phyloP scores from a whole-genome alignment of 148 eudicot genomes.

The Tetragonia tetragonoides region DNA sequence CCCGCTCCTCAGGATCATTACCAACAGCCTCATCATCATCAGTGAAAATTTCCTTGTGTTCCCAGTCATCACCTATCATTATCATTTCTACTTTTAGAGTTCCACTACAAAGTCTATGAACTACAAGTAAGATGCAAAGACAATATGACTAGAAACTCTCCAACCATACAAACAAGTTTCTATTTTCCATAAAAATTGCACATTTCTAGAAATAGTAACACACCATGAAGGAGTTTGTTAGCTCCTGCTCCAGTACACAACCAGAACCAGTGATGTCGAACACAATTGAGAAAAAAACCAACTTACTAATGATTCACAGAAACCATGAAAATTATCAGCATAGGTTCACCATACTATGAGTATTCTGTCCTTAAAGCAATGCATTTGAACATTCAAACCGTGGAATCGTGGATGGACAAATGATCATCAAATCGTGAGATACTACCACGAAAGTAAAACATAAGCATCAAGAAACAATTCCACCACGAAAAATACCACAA shows the following conservation, averaged over 20 bases:
- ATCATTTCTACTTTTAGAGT: not conserved
- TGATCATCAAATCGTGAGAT: not conserved
- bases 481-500: not conserved
- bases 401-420: not conserved
- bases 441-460: not conserved
- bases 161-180: not conserved
- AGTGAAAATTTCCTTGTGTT: slow-evolving; percentile 94
- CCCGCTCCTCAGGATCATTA: slow-evolving; percentile 86
- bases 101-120: not conserved
- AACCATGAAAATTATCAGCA: not conserved
- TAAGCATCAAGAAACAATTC: not conserved
- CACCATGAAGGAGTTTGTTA: not conserved
- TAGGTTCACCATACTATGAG: not conserved
- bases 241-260: not conserved
- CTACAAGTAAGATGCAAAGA: not conserved
- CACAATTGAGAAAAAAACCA: not conserved
- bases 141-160: not conserved
- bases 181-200: not conserved
- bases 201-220: not conserved
- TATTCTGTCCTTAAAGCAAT: not conserved
- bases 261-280: not conserved
- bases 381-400: not conserved
- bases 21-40: slow-evolving; percentile 96
- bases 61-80: slow-evolving; percentile 92
- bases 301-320: not conserved